Evolutionary conservation across 2,329 filamentous ascomycete genomes (phyloP).

Genomic region (Exophiala bonariae): DNA sequence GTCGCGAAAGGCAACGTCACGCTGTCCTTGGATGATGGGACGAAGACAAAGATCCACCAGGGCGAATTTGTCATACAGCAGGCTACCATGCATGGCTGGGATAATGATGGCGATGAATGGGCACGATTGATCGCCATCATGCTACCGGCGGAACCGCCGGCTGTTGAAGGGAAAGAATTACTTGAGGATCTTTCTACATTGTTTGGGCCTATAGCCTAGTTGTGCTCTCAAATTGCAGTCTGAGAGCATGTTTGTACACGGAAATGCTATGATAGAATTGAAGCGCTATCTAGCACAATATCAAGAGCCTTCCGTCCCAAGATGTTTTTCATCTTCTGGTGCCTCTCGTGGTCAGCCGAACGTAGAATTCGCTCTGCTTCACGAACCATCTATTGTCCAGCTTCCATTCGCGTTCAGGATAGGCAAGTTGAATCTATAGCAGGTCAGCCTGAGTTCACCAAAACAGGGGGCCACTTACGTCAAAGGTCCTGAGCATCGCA

Average conservation of each 20-base stretch:
- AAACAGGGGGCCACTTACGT: constrained; percentile 8
- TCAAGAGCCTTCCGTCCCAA: too few species aligned
- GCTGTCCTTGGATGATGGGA: constrained; percentile 28
- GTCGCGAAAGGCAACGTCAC: constrained; percentile 29
- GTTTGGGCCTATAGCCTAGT: neutral
- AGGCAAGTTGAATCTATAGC: constrained; percentile 14
- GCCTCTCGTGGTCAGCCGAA: constrained; percentile 3
- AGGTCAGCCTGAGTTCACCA: neutral
- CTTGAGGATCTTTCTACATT: neutral
- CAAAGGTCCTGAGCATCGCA: constrained; percentile 20
- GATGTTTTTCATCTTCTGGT: too few species aligned
- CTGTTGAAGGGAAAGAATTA: neutral
- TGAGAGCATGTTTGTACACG: too few species aligned
- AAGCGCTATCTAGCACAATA: too few species aligned
- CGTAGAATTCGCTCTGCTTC: constrained; percentile 21
- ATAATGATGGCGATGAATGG: constrained; percentile 9
- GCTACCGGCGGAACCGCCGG: constrained; percentile 4
- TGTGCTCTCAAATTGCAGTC: too few species aligned
- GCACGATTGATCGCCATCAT: constrained; percentile 7
- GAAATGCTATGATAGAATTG: too few species aligned
- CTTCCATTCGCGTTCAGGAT: constrained; percentile 16
- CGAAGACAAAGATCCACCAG: constrained; percentile 24
- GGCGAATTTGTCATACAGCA: constrained; percentile 29
- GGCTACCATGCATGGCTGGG: constrained; percentile 14
- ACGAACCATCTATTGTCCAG: constrained; percentile 24